Evolutionary conservation across 345 rosid species (phyloP), one percentile per base, ranked within the genome.

Genomic region (Rhodamnia rubescens): DNA sequence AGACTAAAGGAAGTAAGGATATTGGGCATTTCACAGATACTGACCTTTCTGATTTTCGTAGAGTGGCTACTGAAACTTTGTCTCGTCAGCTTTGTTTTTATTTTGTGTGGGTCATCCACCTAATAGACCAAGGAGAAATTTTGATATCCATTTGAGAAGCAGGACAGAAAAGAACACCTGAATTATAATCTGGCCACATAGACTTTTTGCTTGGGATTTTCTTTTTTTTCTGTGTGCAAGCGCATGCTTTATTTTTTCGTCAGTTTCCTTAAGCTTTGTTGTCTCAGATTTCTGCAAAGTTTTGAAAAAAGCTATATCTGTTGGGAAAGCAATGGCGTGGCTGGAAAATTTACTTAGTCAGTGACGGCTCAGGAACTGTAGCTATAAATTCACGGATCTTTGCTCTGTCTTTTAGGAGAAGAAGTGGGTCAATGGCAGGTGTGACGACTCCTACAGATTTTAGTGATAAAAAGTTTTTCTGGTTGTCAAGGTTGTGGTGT

Each of bases 1-100:
- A 91, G 95, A 84, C 89, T 81, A 75, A 93, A 93, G 84, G 94
- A 96, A 88, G 98, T 94, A 90, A 89, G 94, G 40, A 26, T 84
- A 27, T 53, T 47, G 24, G 86, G 29, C 84, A 21, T 26, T 11
- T 42, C 59, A 74, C 84, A 42, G 69, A 40, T 26, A 29, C 32
- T 85, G 83, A 58, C 74, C 59, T 81, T 26, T 69, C 80, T 69
- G 80, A 69, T 69, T 69, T 82, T 53, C 13, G 1, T 82, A 10
- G 57, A 82, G 44, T 51, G 29, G 54, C 58, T 51, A 82, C 80
- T 69, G 80, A 69, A 69, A 69, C 47, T 69, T 69, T 36, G 80
- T 69, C 7, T 69, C 1, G 1, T 69, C 47, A 36, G 47, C 54
- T 53, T 53, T 82, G 1, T 82, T 27, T 82, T 47, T 53, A 52